phyloP scores from a whole-genome alignment of 495 filamentous ascomycete genomes.

The Halenospora varia region DNA sequence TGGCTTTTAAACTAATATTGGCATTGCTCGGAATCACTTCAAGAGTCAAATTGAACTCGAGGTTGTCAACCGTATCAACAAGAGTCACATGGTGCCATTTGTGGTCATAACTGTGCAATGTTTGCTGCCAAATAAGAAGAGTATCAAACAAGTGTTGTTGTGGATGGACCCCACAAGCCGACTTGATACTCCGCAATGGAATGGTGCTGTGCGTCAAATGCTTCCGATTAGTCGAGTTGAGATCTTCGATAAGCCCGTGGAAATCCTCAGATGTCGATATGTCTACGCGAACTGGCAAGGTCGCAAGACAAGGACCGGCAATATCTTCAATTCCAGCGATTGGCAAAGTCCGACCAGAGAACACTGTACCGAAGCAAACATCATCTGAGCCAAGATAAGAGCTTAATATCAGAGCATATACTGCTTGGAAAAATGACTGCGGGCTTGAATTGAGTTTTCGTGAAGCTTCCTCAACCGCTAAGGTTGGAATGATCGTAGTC shows the following conservation, averaged over 20 bases:
- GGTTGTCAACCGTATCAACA: constrained; percentile 53
- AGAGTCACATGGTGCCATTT: constrained; percentile 35
- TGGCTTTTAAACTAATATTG: constrained; percentile 40
- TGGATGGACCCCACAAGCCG: constrained; percentile 42
- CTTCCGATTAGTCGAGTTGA: constrained; percentile 58
- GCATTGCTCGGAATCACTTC: constrained; percentile 58
- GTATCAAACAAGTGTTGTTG: constrained; percentile 58
- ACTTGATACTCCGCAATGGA: constrained; percentile 64
- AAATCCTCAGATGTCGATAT: constrained; percentile 41
- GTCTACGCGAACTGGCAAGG: constrained; percentile 62
- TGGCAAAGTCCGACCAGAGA: constrained; percentile 69
- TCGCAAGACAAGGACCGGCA: constrained; percentile 67
- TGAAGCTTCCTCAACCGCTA: constrained; percentile 25
- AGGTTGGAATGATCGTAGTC: constrained; percentile 16
- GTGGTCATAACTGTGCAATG: constrained; percentile 37
- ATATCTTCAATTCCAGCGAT: constrained; percentile 63
- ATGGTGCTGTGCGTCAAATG: constrained; percentile 53
- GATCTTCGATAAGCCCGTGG: constrained; percentile 50
- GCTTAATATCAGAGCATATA: constrained; percentile 60
- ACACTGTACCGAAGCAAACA: constrained; percentile 68
- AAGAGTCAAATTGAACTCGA: constrained; percentile 70
- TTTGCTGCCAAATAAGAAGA: constrained; percentile 76
- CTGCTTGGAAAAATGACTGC: constrained; percentile 68
- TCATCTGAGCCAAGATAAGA: constrained; percentile 60
- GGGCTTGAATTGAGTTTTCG: constrained; percentile 32